phyloP scores from a whole-genome alignment of 2,329 filamentous ascomycete genomes.

The Fonsecaea multimorphosa region DNA sequence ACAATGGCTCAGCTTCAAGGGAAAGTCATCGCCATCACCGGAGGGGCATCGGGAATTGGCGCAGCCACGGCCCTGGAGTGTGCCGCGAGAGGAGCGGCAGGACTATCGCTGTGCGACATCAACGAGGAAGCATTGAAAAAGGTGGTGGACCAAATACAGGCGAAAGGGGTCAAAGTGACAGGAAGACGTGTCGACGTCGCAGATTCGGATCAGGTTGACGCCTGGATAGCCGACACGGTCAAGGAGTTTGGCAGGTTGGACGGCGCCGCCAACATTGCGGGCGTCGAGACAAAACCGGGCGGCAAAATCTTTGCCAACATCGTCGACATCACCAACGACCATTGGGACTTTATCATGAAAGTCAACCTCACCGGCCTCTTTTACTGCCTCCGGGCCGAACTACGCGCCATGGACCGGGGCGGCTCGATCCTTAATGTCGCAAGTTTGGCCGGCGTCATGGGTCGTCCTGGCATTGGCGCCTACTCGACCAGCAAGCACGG shows the following conservation, averaged over 20 bases:
- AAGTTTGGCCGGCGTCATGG: constrained; percentile 47
- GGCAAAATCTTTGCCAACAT: constrained; percentile 54
- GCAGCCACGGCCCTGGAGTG: constrained; percentile 55
- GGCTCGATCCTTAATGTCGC: constrained; percentile 52
- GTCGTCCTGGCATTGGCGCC: constrained; percentile 48
- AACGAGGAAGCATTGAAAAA: constrained; percentile 45
- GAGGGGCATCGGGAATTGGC: constrained; percentile 58
- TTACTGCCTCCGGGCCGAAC: constrained; percentile 49
- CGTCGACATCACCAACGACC: constrained; percentile 47
- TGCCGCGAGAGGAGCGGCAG: constrained; percentile 50
- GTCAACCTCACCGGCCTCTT: constrained; percentile 52
- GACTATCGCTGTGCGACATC: constrained; percentile 58
- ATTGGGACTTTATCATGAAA: constrained; percentile 52
- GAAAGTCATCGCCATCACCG: constrained; percentile 59
- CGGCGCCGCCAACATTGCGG: constrained; percentile 38
- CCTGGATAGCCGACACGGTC: constrained; percentile 34
- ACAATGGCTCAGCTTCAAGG: constrained; percentile 43
- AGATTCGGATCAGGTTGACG: constrained; percentile 26
- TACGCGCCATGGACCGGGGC: constrained; percentile 50
- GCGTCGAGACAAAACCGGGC: constrained; percentile 43
- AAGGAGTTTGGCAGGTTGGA: constrained; percentile 36
- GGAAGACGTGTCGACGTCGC: constrained; percentile 31
- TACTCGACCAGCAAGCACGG: constrained; percentile 54
- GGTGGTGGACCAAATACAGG: constrained; percentile 21
- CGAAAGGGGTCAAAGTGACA: constrained; percentile 24